These are phyloP conservation scores for Cryptococcus sp. DNA, from an alignment of 1,284 basidiomycete species.

Conservation along the genomic window DNA sequence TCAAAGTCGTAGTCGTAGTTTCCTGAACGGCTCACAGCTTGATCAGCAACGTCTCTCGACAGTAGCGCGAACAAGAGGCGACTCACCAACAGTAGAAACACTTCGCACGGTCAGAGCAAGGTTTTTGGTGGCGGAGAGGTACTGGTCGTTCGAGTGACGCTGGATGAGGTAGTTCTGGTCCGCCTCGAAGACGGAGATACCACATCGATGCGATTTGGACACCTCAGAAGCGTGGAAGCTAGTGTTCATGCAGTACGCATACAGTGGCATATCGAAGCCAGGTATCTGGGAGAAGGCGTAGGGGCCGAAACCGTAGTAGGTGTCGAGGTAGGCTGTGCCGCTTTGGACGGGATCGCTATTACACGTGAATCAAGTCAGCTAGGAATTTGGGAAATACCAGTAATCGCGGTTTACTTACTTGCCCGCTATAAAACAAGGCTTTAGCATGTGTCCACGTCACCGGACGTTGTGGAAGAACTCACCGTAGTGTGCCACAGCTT, in stretches of 20 bases:
- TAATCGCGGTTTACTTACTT: too few species aligned
- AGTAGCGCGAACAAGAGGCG: too few species aligned
- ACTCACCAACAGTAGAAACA: slow-evolving; percentile 37
- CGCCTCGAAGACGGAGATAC: slow-evolving; percentile 45
- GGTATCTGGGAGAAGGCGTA: slow-evolving; percentile 39
- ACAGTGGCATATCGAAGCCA: slow-evolving; percentile 41
- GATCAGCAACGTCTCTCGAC: neutral
- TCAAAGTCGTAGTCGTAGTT: slow-evolving; percentile 43
- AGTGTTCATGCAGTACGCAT: slow-evolving; percentile 30
- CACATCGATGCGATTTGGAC: slow-evolving; percentile 30
- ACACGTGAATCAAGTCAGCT: too few species aligned
- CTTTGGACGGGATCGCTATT: slow-evolving; percentile 22
- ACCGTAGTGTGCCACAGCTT: slow-evolving; percentile 44
- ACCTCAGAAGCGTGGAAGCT: slow-evolving; percentile 41
- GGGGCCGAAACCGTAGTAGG: slow-evolving; percentile 38
- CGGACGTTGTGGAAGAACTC: slow-evolving; percentile 18
- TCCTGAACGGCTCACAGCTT: neutral
- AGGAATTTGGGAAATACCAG: too few species aligned
- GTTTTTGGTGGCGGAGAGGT: slow-evolving; percentile 43
- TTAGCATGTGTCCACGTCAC: neutral
- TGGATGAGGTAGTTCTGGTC: slow-evolving; percentile 39
- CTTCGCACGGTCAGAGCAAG: slow-evolving; percentile 38
- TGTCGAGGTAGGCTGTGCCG: slow-evolving; percentile 30
- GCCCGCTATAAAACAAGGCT: too few species aligned
- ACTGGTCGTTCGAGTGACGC: slow-evolving; percentile 35